Conservation (phyloP, 495 filamentous ascomycete species). For the Daldinia decipiens region DNA sequence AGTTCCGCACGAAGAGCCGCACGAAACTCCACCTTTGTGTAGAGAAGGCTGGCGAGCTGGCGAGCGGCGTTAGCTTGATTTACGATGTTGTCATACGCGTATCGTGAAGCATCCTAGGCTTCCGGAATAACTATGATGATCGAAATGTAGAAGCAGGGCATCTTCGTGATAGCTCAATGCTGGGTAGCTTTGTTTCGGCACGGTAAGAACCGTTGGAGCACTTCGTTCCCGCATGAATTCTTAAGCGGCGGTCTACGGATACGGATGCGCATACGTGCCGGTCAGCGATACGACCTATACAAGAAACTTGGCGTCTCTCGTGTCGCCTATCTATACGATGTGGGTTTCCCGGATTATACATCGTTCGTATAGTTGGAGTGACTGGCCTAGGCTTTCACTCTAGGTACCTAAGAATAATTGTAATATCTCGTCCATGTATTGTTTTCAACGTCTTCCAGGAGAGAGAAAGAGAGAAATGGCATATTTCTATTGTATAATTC, state of each 20-base stretch:
- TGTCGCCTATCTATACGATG: background rate
- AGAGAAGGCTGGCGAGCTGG: constrained; percentile 5
- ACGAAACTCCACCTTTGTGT: background rate
- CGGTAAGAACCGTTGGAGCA: background rate
- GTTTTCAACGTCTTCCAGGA: background rate
- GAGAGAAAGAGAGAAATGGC: background rate
- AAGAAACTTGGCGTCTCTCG: background rate
- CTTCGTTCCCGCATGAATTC: background rate
- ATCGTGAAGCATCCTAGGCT: background rate
- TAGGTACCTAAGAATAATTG: background rate
- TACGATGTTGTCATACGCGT: background rate
- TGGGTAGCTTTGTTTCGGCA: background rate
- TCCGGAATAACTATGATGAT: background rate
- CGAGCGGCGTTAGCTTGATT: background rate
- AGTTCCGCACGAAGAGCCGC: constrained; percentile 3
- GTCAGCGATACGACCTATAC: background rate
- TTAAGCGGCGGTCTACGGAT: background rate
- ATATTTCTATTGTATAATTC: background rate
- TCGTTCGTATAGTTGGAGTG: background rate
- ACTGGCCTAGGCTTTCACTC: background rate
- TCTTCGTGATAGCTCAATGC: background rate
- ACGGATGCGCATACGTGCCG: background rate
- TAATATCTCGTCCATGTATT: background rate
- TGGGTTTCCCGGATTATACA: background rate
- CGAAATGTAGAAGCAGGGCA: background rate